Evolutionary conservation across 805 yeast genomes (phyloP), one percentile per base, ranked within the genome.

Genomic region (Lachancea fermentati): DNA sequence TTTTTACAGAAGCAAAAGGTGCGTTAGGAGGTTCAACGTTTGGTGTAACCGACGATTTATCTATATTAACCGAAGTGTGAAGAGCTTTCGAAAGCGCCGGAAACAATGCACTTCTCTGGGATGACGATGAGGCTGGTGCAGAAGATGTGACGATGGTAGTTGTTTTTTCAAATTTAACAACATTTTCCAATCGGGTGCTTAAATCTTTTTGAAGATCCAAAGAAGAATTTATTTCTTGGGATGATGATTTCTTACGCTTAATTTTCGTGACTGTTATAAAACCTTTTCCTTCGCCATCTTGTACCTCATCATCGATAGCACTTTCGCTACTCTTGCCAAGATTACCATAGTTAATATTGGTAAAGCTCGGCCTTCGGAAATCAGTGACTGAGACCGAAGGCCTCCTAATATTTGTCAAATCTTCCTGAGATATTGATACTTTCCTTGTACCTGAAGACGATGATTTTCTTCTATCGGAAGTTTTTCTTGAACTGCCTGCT

Each of bases 181-280:
- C 25, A n/a, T n/a, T n/a, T n/a, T n/a, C n/a, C n/a, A n/a, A n/a
- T n/a, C n/a, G n/a, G n/a, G n/a, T n/a, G n/a, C n/a, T n/a, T n/a
- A n/a, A n/a, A n/a, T n/a, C n/a, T n/a, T n/a, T n/a, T n/a, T n/a
- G n/a, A 12, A 30, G 32, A 30, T 14, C 29, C n/a, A 19, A 19
- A 22, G 36, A 19, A n/a, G 28, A 8, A 7, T 6, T 7, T n/a
- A 26, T 31, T 13, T 34, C 28, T 14, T 14, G 37, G 17, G 16
- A 12, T 12, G 51, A 42, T 2, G 68, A 57, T 2, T 63, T 53
- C 19, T 55, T 49, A 44, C 66, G 56, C 16, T 61, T 51, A 37
- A 63, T 57, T 31, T 49, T 63, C 14, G 49, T 41, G 8, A 66
- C 72, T 7, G 61, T 52, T 28, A 58, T 58, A 44, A 69, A 67